Evolutionary conservation across 2,329 filamentous ascomycete species (phyloP).

Genomic region (Xylaria digitata): DNA sequence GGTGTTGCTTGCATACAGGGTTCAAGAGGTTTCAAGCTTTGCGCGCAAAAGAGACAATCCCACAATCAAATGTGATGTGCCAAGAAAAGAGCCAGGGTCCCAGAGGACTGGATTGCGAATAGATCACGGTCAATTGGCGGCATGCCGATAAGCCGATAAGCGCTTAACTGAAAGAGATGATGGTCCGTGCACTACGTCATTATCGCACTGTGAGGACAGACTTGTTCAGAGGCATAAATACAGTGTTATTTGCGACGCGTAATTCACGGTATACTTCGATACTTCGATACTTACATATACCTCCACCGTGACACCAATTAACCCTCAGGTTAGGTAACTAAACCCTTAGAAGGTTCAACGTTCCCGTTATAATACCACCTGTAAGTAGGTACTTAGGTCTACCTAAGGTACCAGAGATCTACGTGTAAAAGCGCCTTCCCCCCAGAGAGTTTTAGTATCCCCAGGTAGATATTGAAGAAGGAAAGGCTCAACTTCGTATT

Average conservation of each 20-base stretch:
- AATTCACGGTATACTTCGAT: constrained; percentile 14
- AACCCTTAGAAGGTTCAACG: too few species aligned
- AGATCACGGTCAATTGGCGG: constrained; percentile 36
- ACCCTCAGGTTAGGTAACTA: too few species aligned
- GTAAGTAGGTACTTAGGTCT: too few species aligned
- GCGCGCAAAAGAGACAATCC: constrained; percentile 39
- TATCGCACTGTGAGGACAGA: constrained; percentile 11
- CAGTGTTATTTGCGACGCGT: neutral
- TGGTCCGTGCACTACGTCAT: constrained; percentile 40
- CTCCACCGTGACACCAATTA: neutral
- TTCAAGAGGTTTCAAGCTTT: constrained; percentile 25
- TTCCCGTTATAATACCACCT: too few species aligned
- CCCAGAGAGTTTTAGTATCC: neutral
- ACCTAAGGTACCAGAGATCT: too few species aligned
- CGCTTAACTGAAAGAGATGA: neutral
- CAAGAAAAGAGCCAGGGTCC: constrained; percentile 34
- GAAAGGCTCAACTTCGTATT: neutral
- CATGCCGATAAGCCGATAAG: constrained; percentile 36
- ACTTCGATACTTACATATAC: constrained; percentile 9
- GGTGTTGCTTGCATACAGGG: constrained; percentile 24
- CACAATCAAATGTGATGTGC: constrained; percentile 27
- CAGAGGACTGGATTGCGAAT: constrained; percentile 30
- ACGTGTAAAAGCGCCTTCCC: neutral
- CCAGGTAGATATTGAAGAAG: neutral
- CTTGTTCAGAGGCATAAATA: neutral